These are phyloP conservation scores for Ophiostoma tasmaniense DNA, from an alignment of 2,329 filamentous ascomycete species.

Conservation along the genomic window DNA sequence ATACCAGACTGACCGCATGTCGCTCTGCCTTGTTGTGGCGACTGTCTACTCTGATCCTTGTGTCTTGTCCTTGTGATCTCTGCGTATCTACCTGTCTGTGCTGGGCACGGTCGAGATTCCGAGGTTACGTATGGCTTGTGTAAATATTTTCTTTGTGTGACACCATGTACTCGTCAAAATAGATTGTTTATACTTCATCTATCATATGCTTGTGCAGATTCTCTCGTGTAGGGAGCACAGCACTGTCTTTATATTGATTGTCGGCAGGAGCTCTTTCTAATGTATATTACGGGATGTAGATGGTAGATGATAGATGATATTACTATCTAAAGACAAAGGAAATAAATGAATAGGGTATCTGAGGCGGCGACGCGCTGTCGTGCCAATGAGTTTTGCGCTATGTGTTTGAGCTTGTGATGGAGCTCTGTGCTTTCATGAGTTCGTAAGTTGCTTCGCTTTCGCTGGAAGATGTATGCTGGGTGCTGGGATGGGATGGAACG, in stretches of 20 bases:
- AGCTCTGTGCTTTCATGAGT: conserved; percentile 2
- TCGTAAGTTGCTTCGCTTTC: neutral
- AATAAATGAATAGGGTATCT: neutral
- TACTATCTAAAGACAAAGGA: neutral
- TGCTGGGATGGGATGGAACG: neutral
- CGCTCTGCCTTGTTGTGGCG: neutral
- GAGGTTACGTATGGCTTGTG: no score
- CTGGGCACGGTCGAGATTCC: no score
- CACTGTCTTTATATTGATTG: no score
- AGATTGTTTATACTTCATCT: neutral
- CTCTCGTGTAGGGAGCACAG: neutral
- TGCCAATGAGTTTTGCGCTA: conserved; percentile 1
- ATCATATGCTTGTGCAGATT: neutral
- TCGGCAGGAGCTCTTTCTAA: no score
- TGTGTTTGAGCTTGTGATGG: neutral
- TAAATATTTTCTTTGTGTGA: neutral
- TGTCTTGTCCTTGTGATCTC: neutral
- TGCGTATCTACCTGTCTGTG: neutral
- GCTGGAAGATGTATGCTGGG: neutral
- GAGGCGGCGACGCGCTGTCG: neutral
- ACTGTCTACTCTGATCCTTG: neutral
- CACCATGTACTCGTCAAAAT: neutral
- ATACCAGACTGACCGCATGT: neutral
- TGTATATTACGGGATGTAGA: no score
- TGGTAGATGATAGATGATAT: no score